phyloP scores from a whole-genome alignment of 2,329 filamentous ascomycete genomes.

The Pseudopithomyces maydicus region DNA sequence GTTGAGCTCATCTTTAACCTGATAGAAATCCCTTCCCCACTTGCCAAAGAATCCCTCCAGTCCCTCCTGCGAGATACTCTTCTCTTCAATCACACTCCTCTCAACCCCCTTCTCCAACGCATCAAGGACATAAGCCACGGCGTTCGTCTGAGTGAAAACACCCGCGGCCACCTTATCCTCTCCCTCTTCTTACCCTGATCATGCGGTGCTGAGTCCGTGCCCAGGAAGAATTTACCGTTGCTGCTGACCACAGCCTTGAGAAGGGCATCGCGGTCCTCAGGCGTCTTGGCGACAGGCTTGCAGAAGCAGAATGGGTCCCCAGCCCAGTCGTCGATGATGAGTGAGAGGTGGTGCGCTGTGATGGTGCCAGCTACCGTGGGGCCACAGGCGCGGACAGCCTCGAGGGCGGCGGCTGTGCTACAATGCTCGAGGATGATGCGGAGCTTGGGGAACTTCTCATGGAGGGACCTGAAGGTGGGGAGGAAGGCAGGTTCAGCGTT shows the following conservation, averaged over 20 bases:
- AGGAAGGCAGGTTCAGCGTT: constrained; percentile 80
- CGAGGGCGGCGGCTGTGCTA: constrained; percentile 80
- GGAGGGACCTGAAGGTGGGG: constrained; percentile 75
- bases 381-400: constrained; percentile 77
- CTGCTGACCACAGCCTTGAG: constrained; percentile 63
- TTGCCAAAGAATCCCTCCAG: constrained; percentile 63
- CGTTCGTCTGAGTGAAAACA: constrained; percentile 79
- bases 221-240: constrained; percentile 73
- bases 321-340: constrained; percentile 76
- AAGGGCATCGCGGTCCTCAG: constrained; percentile 73
- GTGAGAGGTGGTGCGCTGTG: constrained; percentile 83
- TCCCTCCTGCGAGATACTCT: constrained; percentile 59
- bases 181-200: constrained; percentile 63
- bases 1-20: constrained; percentile 49
- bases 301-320: constrained; percentile 78
- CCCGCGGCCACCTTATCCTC: constrained; percentile 65
- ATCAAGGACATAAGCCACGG: constrained; percentile 68
- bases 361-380: constrained; percentile 79
- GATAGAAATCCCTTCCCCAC: constrained; percentile 64
- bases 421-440: constrained; percentile 78
- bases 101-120: constrained; percentile 67
- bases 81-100: constrained; percentile 58
- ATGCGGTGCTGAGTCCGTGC: constrained; percentile 74
- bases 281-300: constrained; percentile 69
- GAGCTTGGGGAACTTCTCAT: constrained; percentile 74